Evolutionary conservation across 2,329 filamentous ascomycete species (phyloP).

Genomic region (Aspergillus fumigatiaffinis): DNA sequence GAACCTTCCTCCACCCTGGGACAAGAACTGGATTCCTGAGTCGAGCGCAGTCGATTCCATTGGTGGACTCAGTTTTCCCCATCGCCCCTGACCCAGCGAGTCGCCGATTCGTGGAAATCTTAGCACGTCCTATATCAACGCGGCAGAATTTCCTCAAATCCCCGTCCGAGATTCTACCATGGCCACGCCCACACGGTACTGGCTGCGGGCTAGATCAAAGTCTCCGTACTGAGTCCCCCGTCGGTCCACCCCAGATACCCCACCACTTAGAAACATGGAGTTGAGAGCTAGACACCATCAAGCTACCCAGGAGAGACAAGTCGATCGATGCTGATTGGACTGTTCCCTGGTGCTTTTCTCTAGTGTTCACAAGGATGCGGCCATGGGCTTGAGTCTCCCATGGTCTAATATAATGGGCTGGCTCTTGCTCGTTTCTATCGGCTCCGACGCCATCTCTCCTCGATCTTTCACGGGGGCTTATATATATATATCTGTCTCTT

Average conservation of each 20-base stretch:
- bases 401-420: constrained; percentile 11
- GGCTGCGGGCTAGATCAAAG: not conserved
- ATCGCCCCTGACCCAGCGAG: not conserved
- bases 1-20: not conserved
- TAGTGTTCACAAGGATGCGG: not conserved
- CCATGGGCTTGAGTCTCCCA: not conserved
- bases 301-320: constrained; percentile 11
- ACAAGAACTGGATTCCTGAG: not conserved
- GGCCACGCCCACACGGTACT: constrained; percentile 1
- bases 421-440: constrained; percentile 8
- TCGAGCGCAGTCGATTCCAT: constrained; percentile 13
- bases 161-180: constrained; percentile 23
- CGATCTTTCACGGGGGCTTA: not conserved
- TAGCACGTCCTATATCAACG: constrained; percentile 6
- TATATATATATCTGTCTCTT: not conserved
- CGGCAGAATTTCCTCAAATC: constrained; percentile 32
- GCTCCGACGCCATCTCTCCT: not conserved
- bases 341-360: not conserved
- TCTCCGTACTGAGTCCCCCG: not conserved
- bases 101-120: constrained; percentile 29
- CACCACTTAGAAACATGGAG: constrained; percentile 26
- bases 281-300: constrained; percentile 11
- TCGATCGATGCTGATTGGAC: constrained; percentile 2
- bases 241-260: constrained; percentile 17
- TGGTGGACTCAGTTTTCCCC: constrained; percentile 27